Percentiles rank a stretch among this genome's conserved stretches.
Evolutionary conservation across 768 basidiomycete species (phyloP).

Genomic region (Pluteus cervinus): DNA sequence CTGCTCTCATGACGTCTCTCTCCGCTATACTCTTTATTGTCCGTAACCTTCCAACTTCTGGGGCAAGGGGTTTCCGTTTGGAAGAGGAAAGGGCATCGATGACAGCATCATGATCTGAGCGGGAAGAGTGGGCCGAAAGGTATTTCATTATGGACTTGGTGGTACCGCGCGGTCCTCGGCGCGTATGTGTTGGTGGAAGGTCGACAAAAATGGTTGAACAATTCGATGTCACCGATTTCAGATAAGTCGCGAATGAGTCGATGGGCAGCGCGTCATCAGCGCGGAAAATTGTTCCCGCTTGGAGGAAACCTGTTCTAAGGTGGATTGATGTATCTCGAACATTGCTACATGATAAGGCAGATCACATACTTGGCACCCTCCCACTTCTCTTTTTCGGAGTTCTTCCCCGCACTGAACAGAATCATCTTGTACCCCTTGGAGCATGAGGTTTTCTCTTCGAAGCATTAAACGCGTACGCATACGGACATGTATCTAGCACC

Average conservation of each 20-base stretch:
- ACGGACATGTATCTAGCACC: conserved; percentile 9
- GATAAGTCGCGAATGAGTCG: conserved; percentile 45
- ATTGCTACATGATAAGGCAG: background rate
- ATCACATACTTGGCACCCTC: conserved; percentile 68
- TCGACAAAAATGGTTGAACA: conserved; percentile 51
- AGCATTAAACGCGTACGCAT: background rate
- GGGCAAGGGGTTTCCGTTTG: conserved; percentile 47
- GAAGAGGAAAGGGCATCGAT: conserved; percentile 46
- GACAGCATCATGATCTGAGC: conserved; percentile 48
- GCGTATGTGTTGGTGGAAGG: conserved; percentile 27
- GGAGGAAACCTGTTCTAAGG: conserved; percentile 55
- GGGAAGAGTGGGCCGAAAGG: conserved; percentile 27
- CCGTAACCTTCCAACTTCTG: conserved; percentile 66
- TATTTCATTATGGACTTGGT: conserved; percentile 54
- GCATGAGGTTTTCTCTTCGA: conserved; percentile 61
- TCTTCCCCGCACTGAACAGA: conserved; percentile 73
- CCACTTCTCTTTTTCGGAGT: conserved; percentile 81
- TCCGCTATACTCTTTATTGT: conserved; percentile 78
- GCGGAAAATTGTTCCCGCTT: conserved; percentile 61
- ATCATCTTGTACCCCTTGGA: conserved; percentile 82
- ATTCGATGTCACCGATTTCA: conserved; percentile 48
- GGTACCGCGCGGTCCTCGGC: conserved; percentile 28
- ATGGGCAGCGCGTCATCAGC: conserved; percentile 71
- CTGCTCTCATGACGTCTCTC: conserved; percentile 69
- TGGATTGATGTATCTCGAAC: conserved; percentile 4